phyloP scores from a whole-genome alignment of 1,139 yeast genomes.

The Geotrichum australiense region DNA sequence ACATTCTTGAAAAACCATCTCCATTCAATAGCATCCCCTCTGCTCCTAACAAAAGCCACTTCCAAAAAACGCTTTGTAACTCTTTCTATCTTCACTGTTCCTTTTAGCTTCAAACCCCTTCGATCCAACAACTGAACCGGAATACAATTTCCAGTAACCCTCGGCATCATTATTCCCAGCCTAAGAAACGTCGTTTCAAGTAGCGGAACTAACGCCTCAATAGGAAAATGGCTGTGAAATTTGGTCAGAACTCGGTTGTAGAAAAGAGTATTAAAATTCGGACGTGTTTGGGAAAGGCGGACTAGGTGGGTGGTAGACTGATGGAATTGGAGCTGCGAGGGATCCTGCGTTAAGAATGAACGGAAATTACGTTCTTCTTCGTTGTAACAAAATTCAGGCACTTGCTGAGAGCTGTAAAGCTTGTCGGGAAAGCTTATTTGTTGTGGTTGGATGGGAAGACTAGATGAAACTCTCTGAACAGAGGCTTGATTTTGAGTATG shows the following conservation, averaged over 20 bases:
- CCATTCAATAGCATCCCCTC: constrained; percentile 67
- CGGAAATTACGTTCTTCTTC: constrained; percentile 35
- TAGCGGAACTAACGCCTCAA: constrained; percentile 40
- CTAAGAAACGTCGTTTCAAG: constrained; percentile 38
- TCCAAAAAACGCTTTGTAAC: constrained; percentile 23
- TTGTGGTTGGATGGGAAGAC: constrained; percentile 20
- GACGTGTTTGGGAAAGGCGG: neutral
- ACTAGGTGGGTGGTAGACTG: neutral
- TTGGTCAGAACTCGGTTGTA: constrained; percentile 43
- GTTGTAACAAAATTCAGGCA: neutral
- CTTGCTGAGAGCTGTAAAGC: neutral
- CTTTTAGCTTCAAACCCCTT: constrained; percentile 42
- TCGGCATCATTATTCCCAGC: constrained; percentile 31
- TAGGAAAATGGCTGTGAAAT: constrained; percentile 41
- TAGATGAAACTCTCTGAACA: neutral
- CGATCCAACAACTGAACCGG: constrained; percentile 43
- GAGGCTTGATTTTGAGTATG: constrained; percentile 16
- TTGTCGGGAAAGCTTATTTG: constrained; percentile 16
- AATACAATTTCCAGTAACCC: constrained; percentile 24
- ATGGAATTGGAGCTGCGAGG: constrained; percentile 44
- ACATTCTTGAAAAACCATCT: constrained; percentile 51
- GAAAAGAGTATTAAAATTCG: constrained; percentile 30
- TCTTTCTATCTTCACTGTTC: constrained; percentile 38
- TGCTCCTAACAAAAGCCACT: constrained; percentile 46
- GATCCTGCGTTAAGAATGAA: constrained; percentile 39